Percentiles rank a stretch among this genome's conserved stretches.
Evolutionary conservation across 2,329 filamentous ascomycete genomes (phyloP).

Genomic region (Emmonsia crescens): DNA sequence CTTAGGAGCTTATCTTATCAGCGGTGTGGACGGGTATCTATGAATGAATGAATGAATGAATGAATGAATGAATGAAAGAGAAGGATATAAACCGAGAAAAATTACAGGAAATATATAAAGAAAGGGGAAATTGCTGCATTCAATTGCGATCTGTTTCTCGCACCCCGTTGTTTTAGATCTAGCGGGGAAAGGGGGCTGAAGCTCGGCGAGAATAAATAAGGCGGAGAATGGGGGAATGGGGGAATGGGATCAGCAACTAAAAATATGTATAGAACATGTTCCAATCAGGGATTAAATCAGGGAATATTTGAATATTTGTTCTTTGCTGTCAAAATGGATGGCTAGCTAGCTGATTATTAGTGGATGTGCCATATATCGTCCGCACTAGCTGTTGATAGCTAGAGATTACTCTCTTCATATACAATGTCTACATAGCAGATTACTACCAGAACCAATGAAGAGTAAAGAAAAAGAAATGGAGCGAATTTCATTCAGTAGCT

Average conservation of each 20-base stretch:
- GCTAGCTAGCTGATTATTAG: too few relatives aligned
- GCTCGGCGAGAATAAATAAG: not conserved
- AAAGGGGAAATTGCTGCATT: not conserved
- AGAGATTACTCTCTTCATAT: too few relatives aligned
- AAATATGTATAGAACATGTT: not conserved
- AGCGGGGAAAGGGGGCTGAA: not conserved
- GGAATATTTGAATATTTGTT: not conserved
- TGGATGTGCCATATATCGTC: too few relatives aligned
- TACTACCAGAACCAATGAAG: not conserved
- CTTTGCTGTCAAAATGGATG: too few relatives aligned
- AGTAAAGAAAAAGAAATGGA: not conserved
- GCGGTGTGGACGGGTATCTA: too few relatives aligned
- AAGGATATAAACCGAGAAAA: too few relatives aligned
- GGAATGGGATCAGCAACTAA: not conserved
- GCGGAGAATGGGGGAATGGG: not conserved
- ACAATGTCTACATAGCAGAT: too few relatives aligned
- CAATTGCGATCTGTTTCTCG: not conserved
- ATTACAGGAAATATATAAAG: too few relatives aligned
- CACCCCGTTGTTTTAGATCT: too few relatives aligned
- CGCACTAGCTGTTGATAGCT: too few relatives aligned
- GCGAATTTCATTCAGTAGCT: not conserved
- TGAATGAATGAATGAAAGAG: too few relatives aligned
- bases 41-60: not conserved
- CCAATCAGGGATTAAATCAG: not conserved
- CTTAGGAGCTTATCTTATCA: not conserved